Conservation (phyloP, 495 filamentous ascomycete species). For the Penicillium taxi region DNA sequence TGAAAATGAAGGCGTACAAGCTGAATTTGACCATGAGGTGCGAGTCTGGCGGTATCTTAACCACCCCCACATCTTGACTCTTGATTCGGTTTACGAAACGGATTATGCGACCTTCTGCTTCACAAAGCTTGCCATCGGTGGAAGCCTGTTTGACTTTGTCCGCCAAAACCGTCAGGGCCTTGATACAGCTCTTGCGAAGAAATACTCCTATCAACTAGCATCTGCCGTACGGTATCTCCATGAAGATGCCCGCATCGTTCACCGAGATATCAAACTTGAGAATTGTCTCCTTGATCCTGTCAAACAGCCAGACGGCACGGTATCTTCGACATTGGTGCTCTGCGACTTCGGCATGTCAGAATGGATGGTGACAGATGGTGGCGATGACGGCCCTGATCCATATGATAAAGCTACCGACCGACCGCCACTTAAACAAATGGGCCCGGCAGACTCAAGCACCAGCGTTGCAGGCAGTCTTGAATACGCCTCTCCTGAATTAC, state of each 20-base stretch:
- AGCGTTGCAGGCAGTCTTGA: constrained; percentile 56
- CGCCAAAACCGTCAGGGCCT: constrained; percentile 53
- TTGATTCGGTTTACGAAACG: constrained; percentile 62
- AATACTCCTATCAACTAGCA: constrained; percentile 61
- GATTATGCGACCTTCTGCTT: constrained; percentile 69
- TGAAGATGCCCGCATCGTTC: constrained; percentile 62
- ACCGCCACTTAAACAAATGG: constrained; percentile 42
- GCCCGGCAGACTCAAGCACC: constrained; percentile 49
- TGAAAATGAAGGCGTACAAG: constrained; percentile 63
- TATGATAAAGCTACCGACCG: constrained; percentile 42
- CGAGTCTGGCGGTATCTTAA: constrained; percentile 62
- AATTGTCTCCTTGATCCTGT: constrained; percentile 63
- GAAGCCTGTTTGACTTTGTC: constrained; percentile 63
- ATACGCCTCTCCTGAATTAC: constrained; percentile 57
- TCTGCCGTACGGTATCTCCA: constrained; percentile 65
- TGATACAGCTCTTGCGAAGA: constrained; percentile 43
- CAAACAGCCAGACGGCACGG: constrained; percentile 35
- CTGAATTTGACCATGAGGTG: constrained; percentile 69
- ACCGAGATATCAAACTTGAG: constrained; percentile 70
- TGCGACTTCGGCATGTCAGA: constrained; percentile 75
- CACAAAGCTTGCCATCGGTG: constrained; percentile 58
- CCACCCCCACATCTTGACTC: constrained; percentile 56
- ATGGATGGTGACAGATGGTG: constrained; percentile 52
- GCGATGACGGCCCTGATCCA: constrained; percentile 41
- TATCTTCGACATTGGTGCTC: constrained; percentile 51